Percentiles rank a stretch among this genome's conserved stretches.
Evolutionary conservation across 768 basidiomycete species (phyloP).

Genomic region (Lepiota venenata): DNA sequence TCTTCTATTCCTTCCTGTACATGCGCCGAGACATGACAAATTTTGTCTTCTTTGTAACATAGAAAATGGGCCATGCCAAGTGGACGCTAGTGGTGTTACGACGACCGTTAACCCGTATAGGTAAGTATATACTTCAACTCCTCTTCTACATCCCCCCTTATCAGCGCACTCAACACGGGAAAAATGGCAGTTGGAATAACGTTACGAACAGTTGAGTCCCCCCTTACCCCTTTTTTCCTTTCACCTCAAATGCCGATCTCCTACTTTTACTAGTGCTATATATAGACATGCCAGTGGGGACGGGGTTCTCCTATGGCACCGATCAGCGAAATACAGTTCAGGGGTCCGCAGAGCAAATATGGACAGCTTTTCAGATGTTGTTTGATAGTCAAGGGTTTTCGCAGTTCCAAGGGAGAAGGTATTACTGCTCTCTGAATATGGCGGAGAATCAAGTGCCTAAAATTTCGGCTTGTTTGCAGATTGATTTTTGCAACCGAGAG

Average conservation of each 20-base stretch:
- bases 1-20: not conserved
- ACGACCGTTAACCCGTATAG: constrained; percentile 6
- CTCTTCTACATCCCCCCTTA: not conserved
- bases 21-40: too few relatives aligned
- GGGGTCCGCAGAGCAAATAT: constrained; percentile 3
- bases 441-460: too few relatives aligned
- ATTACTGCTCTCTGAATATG: too few relatives aligned
- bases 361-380: constrained; percentile 5
- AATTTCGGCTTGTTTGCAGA: not conserved
- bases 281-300: constrained; percentile 2
- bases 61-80: constrained; percentile 9
- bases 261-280: constrained; percentile 3
- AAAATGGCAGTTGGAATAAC: constrained; percentile 7
- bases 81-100: not conserved
- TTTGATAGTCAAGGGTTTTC: constrained; percentile 1
- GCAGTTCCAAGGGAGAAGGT: constrained; percentile 3
- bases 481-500: constrained; percentile 6
- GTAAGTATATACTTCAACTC: not conserved
- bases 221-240: not conserved
- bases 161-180: not conserved
- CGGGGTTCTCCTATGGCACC: constrained; percentile 7
- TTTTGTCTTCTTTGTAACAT: not conserved
- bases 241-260: not conserved
- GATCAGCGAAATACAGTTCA: not conserved
- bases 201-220: constrained; percentile 5